Conservation (phyloP, 225 moss, liverwort and hornwort genomes). For the Sphagnum tenellum region DNA sequence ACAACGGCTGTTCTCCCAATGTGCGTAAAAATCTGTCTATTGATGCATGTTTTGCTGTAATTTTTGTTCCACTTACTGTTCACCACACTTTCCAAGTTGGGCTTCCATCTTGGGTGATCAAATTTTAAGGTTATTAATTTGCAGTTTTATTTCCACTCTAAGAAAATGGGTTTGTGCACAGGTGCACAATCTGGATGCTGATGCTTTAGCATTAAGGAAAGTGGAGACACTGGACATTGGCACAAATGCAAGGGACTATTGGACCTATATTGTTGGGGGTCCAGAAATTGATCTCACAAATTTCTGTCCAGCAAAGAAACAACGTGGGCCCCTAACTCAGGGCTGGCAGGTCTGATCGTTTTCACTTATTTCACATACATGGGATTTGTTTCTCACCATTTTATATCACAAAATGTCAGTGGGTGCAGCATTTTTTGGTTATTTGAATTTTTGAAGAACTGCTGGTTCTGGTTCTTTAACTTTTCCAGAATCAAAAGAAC, state of each 20-base stretch:
- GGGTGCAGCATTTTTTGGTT: too few species aligned
- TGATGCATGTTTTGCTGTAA: not conserved
- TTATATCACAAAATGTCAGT: too few species aligned
- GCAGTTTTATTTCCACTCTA: not conserved
- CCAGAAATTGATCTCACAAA: conserved; percentile 64
- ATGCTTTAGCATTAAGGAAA: conserved; percentile 49
- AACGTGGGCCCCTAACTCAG: conserved; percentile 56
- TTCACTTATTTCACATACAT: too few species aligned
- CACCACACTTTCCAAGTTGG: too few species aligned
- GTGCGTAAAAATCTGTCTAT: conserved; percentile 24
- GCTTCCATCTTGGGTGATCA: not conserved
- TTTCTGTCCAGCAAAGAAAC: conserved; percentile 69
- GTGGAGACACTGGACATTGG: conserved; percentile 80
- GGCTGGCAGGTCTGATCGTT: conserved; percentile 67
- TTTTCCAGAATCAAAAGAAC: too few species aligned
- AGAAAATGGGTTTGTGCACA: not conserved
- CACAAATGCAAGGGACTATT: conserved; percentile 63
- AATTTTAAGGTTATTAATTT: not conserved
- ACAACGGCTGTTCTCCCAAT: conserved; percentile 64
- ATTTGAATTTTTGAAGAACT: too few species aligned
- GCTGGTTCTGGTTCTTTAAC: too few species aligned
- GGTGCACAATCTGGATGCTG: conserved; percentile 45
- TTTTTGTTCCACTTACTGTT: too few species aligned
- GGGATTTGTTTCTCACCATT: too few species aligned
- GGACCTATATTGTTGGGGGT: conserved; percentile 82